Evolutionary conservation across 2,329 filamentous ascomycete species (phyloP).

Genomic region (Neocucurbitaria cava): DNA sequence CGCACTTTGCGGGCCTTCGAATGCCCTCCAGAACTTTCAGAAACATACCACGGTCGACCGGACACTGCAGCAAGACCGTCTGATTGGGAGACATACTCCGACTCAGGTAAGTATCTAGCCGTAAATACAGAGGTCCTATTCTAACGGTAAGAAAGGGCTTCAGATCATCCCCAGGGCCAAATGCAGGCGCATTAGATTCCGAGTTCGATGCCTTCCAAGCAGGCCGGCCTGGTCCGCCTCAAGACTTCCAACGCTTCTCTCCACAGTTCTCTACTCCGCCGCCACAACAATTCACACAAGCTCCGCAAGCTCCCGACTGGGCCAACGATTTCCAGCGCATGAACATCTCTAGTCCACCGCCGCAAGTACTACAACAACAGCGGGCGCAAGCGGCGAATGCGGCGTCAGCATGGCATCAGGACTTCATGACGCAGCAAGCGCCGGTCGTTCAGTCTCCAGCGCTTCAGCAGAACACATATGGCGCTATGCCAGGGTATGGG

Average conservation of each 20-base stretch:
- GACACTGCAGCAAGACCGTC: constrained; percentile 75
- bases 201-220: constrained; percentile 76
- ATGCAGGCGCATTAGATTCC: constrained; percentile 64
- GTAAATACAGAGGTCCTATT: neutral
- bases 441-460: constrained; percentile 39
- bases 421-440: constrained; percentile 59
- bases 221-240: constrained; percentile 50
- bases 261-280: constrained; percentile 49
- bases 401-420: constrained; percentile 64
- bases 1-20: constrained; percentile 76
- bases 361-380: constrained; percentile 58
- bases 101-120: constrained; percentile 58
- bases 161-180: constrained; percentile 62
- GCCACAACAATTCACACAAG: constrained; percentile 40
- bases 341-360: constrained; percentile 48
- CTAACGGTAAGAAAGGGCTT: constrained; percentile 61
- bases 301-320: constrained; percentile 52
- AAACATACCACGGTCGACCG: constrained; percentile 73
- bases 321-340: constrained; percentile 59
- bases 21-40: constrained; percentile 75
- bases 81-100: constrained; percentile 62
- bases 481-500: constrained; percentile 34
- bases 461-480: constrained; percentile 35
- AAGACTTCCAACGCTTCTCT: constrained; percentile 47
- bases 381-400: constrained; percentile 42